Base-by-base conservation (phyloP, 2,329 filamentous ascomycete genomes). In the Colletotrichum lindemuthianum region DNA sequence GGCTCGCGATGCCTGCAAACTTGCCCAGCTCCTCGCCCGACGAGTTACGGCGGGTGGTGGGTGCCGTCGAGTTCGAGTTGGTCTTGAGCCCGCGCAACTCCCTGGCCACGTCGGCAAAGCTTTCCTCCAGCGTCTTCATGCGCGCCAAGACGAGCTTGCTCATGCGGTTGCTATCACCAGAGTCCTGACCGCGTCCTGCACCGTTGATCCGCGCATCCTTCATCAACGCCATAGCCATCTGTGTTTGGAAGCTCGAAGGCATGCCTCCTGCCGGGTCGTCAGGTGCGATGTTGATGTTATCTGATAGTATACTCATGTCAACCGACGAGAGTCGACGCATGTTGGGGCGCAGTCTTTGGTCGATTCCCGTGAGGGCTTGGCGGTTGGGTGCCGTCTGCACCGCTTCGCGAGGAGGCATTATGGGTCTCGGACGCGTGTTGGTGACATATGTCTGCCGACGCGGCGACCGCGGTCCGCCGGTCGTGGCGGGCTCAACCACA, bases 81-180 rank as follows among this genome's bases (percentile, higher is more conserved):
- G 75, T 76, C 76, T 81, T 86, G 74, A 86, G 78, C 67, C 88
- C 87, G 67, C 91, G 88, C 75, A 97, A 90, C 75, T 96, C 92
- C 67, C 87, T 88, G 60, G 93, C 86, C n/a, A 97, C 90, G 65
- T 97, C 92, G 2, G 91, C 86, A 75, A 98, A 95, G 12, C 93
- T 91, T 77, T 97, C 93, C 75, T 98, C 94, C 2, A 98, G 83
- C 8, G 91, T 95, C 75, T 96, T 96, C 93, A 97, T 97, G 39
- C 93, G 84, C 8, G 93, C 92, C 49, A 97, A 81, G 77, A 97
- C 91, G 49, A 97, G 84, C 60, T 92, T 87, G 69, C 90, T 89
- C 85, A 94, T 91, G 44, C 91, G 86, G 72, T 92, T 90, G 32
- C 75, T 86, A 83, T 82, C 80, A 59, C 73, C 76, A 4, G 74